Conservation (phyloP, 345 rosid species). For the Barbarea vulgaris region DNA sequence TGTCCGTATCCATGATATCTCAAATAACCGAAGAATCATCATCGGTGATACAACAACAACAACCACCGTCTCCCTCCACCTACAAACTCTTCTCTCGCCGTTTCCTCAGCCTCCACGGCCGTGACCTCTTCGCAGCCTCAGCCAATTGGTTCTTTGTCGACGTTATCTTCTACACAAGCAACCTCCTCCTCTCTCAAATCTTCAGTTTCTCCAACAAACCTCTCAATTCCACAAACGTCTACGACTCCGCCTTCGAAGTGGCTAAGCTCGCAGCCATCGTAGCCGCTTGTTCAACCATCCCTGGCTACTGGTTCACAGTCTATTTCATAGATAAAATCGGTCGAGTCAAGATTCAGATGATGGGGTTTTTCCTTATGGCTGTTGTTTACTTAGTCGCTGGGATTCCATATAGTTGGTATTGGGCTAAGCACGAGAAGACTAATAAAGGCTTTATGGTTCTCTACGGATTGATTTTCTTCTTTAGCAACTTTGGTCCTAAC, state of each 20-base stretch:
- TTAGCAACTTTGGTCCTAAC: slow-evolving; percentile 84
- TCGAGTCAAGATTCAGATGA: slow-evolving; percentile 58
- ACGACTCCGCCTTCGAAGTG: slow-evolving; percentile 47
- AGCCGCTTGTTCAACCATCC: slow-evolving; percentile 62
- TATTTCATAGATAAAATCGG: slow-evolving; percentile 67
- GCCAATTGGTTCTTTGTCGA: slow-evolving; percentile 69
- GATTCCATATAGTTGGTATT: slow-evolving; percentile 46
- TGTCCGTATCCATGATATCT: slow-evolving; percentile 48
- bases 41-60: slow-evolving; percentile 2
- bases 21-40: slow-evolving; percentile 50
- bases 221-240: slow-evolving; percentile 17
- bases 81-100: slow-evolving; percentile 56
- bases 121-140: slow-evolving; percentile 64
- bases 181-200: slow-evolving; percentile 64
- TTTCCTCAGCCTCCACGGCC: slow-evolving; percentile 67
- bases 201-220: slow-evolving; percentile 30
- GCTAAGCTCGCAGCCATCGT: slow-evolving; percentile 53
- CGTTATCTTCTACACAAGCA: slow-evolving; percentile 64
- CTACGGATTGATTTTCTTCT: slow-evolving; percentile 66
- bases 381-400: slow-evolving; percentile 54
- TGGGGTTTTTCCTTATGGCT: slow-evolving; percentile 69
- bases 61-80: slow-evolving; percentile 39
- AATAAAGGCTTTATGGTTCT: slow-evolving; percentile 52
- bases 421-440: slow-evolving; percentile 31
- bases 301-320: slow-evolving; percentile 73